phyloP scores from a whole-genome alignment of 164 flowering plant species.

The Akebia trifoliata region DNA sequence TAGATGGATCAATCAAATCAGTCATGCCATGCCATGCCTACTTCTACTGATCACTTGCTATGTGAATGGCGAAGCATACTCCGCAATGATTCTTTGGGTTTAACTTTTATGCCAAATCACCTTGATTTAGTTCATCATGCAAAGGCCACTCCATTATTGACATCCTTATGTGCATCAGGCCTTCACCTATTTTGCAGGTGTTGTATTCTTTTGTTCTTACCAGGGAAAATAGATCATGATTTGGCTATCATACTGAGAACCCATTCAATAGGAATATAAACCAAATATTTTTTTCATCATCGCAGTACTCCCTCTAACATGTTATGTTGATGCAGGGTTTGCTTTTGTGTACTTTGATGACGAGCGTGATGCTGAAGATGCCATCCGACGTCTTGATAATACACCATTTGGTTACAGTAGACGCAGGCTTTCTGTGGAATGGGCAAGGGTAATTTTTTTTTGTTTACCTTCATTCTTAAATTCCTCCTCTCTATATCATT shows the following conservation, averaged over 20 bases:
- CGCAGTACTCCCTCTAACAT: constrained; percentile 8
- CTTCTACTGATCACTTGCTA: constrained; percentile 42
- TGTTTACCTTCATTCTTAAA: not conserved
- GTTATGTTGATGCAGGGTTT: constrained; percentile 54
- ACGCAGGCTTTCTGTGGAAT: constrained; percentile 82
- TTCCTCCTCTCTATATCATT: not conserved
- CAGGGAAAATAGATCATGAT: constrained; percentile 27
- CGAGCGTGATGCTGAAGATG: constrained; percentile 93
- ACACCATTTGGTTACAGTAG: constrained; percentile 69
- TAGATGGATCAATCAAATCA: constrained; percentile 19
- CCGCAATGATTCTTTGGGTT: constrained; percentile 55
- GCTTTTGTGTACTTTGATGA: constrained; percentile 95
- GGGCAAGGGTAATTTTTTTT: constrained; percentile 63
- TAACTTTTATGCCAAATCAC: no score
- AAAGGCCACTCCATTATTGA: constrained; percentile 41
- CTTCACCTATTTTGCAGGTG: constrained; percentile 76
- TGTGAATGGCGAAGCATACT: constrained; percentile 71
- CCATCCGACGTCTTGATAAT: constrained; percentile 73
- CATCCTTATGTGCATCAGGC: constrained; percentile 70
- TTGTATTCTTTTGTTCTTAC: constrained; percentile 46
- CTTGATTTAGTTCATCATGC: constrained; percentile 78
- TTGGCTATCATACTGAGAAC: constrained; percentile 23
- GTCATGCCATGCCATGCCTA: constrained; percentile 55
- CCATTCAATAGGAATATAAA: not conserved
- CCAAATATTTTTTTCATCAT: not conserved